Evolutionary conservation across 2,329 filamentous ascomycete genomes (phyloP), one percentile per base, ranked within the genome.

Genomic region (Hypoxylon sp.): DNA sequence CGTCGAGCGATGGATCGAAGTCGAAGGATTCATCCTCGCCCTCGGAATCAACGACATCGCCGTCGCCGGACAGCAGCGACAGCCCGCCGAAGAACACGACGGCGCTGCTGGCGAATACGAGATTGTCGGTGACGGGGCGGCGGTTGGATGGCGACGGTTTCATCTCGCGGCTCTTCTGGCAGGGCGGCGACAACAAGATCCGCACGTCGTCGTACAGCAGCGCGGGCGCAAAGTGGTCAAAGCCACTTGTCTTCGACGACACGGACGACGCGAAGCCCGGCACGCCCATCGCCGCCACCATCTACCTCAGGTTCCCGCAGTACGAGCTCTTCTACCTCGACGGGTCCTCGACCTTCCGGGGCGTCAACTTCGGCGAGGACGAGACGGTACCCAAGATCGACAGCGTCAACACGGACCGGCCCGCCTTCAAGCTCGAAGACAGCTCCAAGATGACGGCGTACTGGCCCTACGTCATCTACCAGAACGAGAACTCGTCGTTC

Each of bases 141-240:
- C 55, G 62, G 20, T 8, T 64, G 33, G 11, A 49, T 7, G 59
- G 62, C 9, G 38, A 58, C 7, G 62, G 59, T 5, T 64, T 64
- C 47, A 62, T 48, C 4, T 60, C 60, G 20, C 62, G 59, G 20
- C 56, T 64, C 3, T 64, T 64, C 37, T 64, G 60, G 52, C 62
- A 64, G 21, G 62, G 62, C 15, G 59, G 59, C 35, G 62, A 64
- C 35, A 59, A 62, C 49, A 52, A 60, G 43, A 50, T 64, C 41
- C 62, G 62, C 40, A 53, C 60, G 24, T 58, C 62, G 43, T 38
- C 40, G 15, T 64, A 64, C 43, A 53, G 38, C 10, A 64, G 60
- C 35, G 40, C 53, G 2, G 37, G 35, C 9, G 51, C 49, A 5
- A n/a, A 35, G 18, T 64, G 59, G 62, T 45, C 48, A 4, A 27